Evolutionary conservation across 805 yeast species (phyloP).

Genomic region (Blastobotrys peoriensis): DNA sequence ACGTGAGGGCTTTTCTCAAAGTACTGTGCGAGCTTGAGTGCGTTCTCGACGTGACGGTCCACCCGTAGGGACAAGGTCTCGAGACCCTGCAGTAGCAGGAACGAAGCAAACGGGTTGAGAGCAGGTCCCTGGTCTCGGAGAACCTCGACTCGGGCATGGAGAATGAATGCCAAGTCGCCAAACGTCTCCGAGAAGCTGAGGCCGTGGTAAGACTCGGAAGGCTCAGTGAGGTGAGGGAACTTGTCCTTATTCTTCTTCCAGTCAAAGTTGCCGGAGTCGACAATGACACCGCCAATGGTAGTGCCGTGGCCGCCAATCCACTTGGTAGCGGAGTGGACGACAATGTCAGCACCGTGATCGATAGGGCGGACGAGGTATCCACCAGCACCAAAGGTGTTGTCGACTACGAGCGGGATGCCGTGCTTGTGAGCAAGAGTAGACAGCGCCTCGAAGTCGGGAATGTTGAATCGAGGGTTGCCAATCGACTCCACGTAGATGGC

Average conservation of each 20-base stretch:
- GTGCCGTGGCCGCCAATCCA: conserved; percentile 99
- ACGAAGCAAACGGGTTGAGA: conserved; percentile 81
- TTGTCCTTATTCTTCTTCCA: conserved; percentile 80
- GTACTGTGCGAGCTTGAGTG: conserved; percentile 71
- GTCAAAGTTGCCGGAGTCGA: conserved; percentile 90
- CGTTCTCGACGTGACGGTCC: conserved; percentile 84
- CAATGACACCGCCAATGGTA: conserved; percentile 84
- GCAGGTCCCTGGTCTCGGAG: conserved; percentile 91
- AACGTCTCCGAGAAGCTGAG: conserved; percentile 73
- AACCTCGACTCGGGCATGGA: conserved; percentile 74
- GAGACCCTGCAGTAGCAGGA: conserved; percentile 82
- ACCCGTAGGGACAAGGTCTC: conserved; percentile 92
- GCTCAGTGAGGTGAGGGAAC: conserved; percentile 87
- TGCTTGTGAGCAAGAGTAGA: conserved; percentile 73
- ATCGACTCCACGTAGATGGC: conserved; percentile 86
- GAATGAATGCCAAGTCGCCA: conserved; percentile 73
- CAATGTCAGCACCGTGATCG: conserved; percentile 85
- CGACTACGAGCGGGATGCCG: conserved; percentile 88
- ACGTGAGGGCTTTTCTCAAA: conserved; percentile 65
- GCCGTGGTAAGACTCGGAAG: conserved; percentile 93
- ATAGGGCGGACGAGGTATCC: conserved; percentile 82
- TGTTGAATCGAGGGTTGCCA: conserved; percentile 88
- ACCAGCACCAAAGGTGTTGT: conserved; percentile 96
- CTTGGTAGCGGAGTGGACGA: conserved; percentile 91
- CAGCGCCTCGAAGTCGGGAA: conserved; percentile 82